Percentiles rank a stretch among this genome's conserved stretches.
phyloP scores from a whole-genome alignment of 768 basidiomycete species.

The Lactarius psammicola region DNA sequence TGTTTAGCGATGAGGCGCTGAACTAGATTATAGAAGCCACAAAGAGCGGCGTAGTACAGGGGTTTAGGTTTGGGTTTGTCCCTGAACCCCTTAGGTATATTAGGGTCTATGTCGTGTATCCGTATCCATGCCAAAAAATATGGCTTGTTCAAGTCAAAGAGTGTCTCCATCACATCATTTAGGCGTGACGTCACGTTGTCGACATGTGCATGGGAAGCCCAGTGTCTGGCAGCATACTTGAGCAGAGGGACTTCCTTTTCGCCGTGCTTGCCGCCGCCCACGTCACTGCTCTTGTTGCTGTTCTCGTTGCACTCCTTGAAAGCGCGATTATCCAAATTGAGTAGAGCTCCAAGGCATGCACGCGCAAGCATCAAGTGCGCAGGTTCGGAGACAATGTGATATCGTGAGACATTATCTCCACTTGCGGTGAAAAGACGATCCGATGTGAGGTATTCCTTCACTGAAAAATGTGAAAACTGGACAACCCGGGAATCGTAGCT shows the following conservation, averaged over 20 bases:
- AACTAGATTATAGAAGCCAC: neutral
- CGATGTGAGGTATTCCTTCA: neutral
- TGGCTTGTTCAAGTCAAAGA: neutral
- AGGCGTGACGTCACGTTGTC: neutral
- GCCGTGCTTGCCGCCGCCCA: no score
- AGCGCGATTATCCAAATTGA: neutral
- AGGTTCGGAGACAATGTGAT: neutral
- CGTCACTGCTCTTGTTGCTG: neutral
- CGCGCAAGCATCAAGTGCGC: neutral
- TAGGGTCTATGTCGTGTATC: neutral
- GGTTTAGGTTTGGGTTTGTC: neutral
- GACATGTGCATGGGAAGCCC: neutral
- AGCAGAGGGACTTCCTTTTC: neutral
- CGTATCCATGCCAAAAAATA: neutral
- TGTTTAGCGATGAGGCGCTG: neutral
- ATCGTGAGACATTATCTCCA: neutral
- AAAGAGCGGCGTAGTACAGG: neutral
- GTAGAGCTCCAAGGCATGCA: neutral
- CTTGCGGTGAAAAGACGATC: neutral
- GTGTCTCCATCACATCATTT: neutral
- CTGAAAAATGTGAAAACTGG: neutral
- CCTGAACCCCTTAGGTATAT: no score
- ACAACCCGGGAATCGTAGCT: neutral
- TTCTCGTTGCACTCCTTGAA: rapidly evolving
- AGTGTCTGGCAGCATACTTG: neutral